Conservation (phyloP, 2,329 filamentous ascomycete species). For the Epicoccum nigrum region DNA sequence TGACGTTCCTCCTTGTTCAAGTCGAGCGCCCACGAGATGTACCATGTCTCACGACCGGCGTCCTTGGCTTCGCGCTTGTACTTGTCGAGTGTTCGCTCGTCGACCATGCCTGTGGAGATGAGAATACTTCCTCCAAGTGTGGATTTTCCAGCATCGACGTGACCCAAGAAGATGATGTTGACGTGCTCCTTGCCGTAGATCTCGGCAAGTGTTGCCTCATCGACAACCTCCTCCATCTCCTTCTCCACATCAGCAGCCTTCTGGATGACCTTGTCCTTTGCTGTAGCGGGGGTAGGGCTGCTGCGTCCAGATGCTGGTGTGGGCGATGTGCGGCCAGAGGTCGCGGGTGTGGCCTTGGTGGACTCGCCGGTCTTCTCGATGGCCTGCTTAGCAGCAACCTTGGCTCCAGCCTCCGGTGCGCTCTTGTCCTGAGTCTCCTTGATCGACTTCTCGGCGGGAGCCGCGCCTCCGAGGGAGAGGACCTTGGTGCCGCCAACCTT, state of each 20-base stretch:
- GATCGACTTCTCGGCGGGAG: conserved; percentile 58
- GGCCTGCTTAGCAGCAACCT: conserved; percentile 85
- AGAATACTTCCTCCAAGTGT: conserved; percentile 93
- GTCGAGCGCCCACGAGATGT: conserved; percentile 97
- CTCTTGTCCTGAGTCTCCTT: conserved; percentile 53
- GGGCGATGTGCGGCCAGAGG: conserved; percentile 75
- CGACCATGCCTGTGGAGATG: conserved; percentile 97
- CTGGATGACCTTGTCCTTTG: conserved; percentile 64
- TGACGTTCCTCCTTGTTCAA: conserved; percentile 93
- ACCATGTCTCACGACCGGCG: conserved; percentile 96
- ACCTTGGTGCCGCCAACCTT: conserved; percentile 67
- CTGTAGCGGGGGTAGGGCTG: conserved; percentile 68
- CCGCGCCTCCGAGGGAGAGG: conserved; percentile 70
- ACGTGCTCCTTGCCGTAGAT: conserved; percentile 94
- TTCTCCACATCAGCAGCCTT: conserved; percentile 84
- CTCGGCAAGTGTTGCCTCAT: conserved; percentile 86
- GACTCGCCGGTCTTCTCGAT: conserved; percentile 87
- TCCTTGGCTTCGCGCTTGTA: conserved; percentile 92
- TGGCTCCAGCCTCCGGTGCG: conserved; percentile 73
- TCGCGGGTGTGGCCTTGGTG: conserved; percentile 56
- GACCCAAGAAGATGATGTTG: conserved; percentile 97
- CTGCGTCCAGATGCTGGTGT: conserved; percentile 82
- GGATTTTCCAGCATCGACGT: conserved; percentile 98
- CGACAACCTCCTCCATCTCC: conserved; percentile 77
- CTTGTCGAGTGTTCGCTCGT: conserved; percentile 97